A percentile compares a stretch with the other conserved stretches of the same genome.
Evolutionary conservation across 768 basidiomycete species (phyloP).

Genomic region (Tylopilus rubrobrunneus): DNA sequence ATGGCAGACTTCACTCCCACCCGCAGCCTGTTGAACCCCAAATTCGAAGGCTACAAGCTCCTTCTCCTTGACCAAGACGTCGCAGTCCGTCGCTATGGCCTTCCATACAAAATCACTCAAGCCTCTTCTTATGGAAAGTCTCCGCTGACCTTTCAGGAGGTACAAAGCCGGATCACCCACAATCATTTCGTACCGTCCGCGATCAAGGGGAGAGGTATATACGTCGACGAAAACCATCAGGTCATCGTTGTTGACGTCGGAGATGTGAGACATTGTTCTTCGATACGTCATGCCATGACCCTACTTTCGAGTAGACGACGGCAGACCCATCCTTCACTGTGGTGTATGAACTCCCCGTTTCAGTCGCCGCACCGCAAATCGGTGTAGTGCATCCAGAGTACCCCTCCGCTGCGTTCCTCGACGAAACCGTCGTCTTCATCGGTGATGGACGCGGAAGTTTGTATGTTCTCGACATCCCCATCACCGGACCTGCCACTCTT

Average conservation of each 20-base stretch:
- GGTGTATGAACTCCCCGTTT: conserved; percentile 57
- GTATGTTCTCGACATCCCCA: conserved; percentile 51
- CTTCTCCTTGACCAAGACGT: conserved; percentile 58
- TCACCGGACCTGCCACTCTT: conserved; percentile 38
- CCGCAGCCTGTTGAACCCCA: conserved; percentile 65
- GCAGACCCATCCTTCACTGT: conserved; percentile 49
- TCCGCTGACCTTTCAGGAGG: conserved; percentile 73
- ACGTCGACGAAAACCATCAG: conserved; percentile 61
- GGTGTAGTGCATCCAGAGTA: conserved; percentile 60
- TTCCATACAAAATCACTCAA: conserved; percentile 46
- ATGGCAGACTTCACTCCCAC: conserved; percentile 43
- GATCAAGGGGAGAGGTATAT: conserved; percentile 48
- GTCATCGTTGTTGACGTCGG: conserved; percentile 58
- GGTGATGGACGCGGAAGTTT: conserved; percentile 70
- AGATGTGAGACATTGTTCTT: conserved; percentile 43
- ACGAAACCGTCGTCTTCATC: conserved; percentile 46
- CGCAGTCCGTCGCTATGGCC: conserved; percentile 46
- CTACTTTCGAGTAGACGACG: conserved; percentile 43
- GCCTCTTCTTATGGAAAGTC: conserved; percentile 54
- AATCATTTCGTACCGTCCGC: conserved; percentile 65
- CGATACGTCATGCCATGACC: conserved; percentile 2
- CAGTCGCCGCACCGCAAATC: conserved; percentile 40
- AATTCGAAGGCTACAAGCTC: conserved; percentile 83
- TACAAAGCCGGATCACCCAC: conserved; percentile 79
- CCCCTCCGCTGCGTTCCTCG: conserved; percentile 62